Base-by-base conservation (phyloP, 495 filamentous ascomycete genomes). In the Penicillium egyptiacum region DNA sequence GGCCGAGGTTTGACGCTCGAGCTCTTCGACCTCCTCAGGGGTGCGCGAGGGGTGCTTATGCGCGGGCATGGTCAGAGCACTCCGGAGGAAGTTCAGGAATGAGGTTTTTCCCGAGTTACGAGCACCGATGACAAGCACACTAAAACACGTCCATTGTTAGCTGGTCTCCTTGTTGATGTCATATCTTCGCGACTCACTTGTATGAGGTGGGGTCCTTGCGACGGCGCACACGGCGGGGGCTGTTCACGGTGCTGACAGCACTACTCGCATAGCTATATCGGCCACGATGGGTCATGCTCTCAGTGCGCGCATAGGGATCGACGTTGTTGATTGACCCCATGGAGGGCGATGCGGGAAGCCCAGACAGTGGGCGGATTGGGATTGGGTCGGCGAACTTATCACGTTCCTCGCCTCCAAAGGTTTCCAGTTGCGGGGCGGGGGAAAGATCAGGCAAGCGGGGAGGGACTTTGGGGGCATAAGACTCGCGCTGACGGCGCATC, bases 151-250 rank as follows among this genome's bases (percentile, higher is more conserved):
- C 58, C 8, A 31, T 62, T 2, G 14, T 49, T 30, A 28, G 22
- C 10, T 42, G 14, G 25, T 14, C 2, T 23, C 5, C 2, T 35
- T 20, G 7, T 20, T 17, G 12, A 4, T 51, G 9, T 26, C n/a
- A 14, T n/a, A 40, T 19, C n/a, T 14, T 8, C 45, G 43, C 25
- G 23, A 65, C 92, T 83, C 79, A 98, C 94, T 98, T 98, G 81
- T 97, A 98, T 7, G 94, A 90, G 6, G 92, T 97, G 20, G 94
- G 94, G 67, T 98, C 94, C 79, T 94, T 96, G 76, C 94, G 88
- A 71, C 94, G 86, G 61, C 94, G 84, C 46, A 98, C 86, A 66
- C 94, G 85, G 58, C 94, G 85, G 42, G 94, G 94, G 74, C 90
- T 96, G 78, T 96, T 96, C 75, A 96, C 86, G 56, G 90, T 90